A percentile compares a stretch with the other conserved stretches of the same genome.
phyloP scores from a whole-genome alignment of 2,329 filamentous ascomycete species.

The Penicillium nordicum region DNA sequence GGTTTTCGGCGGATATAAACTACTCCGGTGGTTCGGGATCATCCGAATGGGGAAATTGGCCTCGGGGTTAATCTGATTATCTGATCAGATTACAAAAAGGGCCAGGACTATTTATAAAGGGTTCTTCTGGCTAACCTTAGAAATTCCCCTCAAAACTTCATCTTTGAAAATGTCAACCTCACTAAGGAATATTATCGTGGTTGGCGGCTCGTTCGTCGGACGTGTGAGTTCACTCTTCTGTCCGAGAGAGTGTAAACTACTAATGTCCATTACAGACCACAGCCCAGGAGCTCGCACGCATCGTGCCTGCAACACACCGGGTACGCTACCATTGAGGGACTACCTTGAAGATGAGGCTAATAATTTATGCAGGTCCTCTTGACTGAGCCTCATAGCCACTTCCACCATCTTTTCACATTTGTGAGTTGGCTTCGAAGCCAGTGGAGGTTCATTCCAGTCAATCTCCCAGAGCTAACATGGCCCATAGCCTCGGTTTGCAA shows the following conservation, averaged over 20 bases:
- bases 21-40: background rate
- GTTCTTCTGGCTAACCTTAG: background rate
- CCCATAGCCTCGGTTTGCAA: constrained; percentile 32
- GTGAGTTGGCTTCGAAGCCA: constrained; percentile 16
- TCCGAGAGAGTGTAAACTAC: background rate
- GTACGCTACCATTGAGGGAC: constrained; percentile 13
- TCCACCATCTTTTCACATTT: constrained; percentile 37
- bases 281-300: constrained; percentile 35
- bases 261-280: constrained; percentile 23
- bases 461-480: background rate
- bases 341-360: background rate
- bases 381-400: constrained; percentile 36
- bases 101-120: background rate
- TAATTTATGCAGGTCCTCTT: constrained; percentile 27
- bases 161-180: constrained; percentile 24
- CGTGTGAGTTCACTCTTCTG: constrained; percentile 20
- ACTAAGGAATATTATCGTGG: constrained; percentile 36
- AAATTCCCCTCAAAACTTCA: background rate
- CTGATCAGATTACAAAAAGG: constrained; percentile 1
- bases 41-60: background rate
- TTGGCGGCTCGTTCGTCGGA: constrained; percentile 38
- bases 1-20: background rate
- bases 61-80: constrained; percentile 5
- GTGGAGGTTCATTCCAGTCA: too few species aligned
- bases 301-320: constrained; percentile 35